Conservation (phyloP, 1,284 basidiomycete genomes). For the Pseudozyma sp. region DNA sequence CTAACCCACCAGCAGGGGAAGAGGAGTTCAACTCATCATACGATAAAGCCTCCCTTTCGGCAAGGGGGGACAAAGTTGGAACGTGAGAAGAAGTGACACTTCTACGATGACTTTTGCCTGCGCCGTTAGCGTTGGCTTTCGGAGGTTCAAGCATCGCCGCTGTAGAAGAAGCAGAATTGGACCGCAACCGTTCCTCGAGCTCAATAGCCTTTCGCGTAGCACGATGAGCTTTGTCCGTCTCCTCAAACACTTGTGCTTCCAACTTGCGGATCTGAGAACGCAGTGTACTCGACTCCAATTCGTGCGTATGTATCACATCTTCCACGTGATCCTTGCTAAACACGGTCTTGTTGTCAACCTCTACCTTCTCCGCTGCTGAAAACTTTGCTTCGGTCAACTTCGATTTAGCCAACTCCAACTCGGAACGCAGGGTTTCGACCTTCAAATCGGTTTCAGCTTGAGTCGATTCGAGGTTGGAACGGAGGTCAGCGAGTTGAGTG, state of each 20-base stretch:
- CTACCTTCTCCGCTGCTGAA: slow-evolving; percentile 2
- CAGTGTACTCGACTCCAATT: slow-evolving; percentile 49
- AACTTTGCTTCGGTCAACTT: slow-evolving; percentile 11
- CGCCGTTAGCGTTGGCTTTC: slow-evolving; percentile 1
- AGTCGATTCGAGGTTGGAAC: slow-evolving; percentile 8
- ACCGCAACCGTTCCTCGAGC: slow-evolving; percentile 40
- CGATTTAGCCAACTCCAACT: slow-evolving; percentile 26
- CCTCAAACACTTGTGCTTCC: slow-evolving; percentile 56
- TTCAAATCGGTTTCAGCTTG: slow-evolving; percentile 11
- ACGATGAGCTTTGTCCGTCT: slow-evolving; percentile 52
- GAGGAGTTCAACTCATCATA: background rate
- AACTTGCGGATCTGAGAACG: slow-evolving; percentile 55
- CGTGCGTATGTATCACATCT: slow-evolving; percentile 45
- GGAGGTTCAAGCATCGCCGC: background rate
- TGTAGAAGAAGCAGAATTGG: background rate
- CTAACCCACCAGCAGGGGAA: background rate
- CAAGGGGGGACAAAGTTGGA: slow-evolving; percentile 38
- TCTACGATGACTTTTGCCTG: slow-evolving; percentile 20
- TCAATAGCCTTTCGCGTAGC: slow-evolving; percentile 44
- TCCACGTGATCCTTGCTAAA: slow-evolving; percentile 51
- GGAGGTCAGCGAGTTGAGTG: slow-evolving; percentile 9
- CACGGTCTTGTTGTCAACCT: slow-evolving; percentile 39
- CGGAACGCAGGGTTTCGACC: slow-evolving; percentile 25
- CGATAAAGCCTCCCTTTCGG: slow-evolving; percentile 28
- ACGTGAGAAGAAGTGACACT: slow-evolving; percentile 40